Conservation (phyloP, 148 eudicot species). For the Persicaria maculosa region DNA sequence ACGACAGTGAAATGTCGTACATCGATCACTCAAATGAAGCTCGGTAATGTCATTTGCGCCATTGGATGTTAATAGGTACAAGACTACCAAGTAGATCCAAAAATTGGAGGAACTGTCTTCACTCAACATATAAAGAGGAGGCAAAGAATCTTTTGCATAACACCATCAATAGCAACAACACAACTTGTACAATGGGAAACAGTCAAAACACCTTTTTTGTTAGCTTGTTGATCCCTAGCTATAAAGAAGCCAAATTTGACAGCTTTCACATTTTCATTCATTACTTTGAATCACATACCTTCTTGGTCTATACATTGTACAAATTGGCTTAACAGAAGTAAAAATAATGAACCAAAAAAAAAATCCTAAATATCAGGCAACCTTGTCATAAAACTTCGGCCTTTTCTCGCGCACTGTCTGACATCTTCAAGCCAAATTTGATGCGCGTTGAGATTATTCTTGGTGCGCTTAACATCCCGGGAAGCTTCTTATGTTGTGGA, state of each 20-base stretch:
- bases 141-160: constrained; percentile 2
- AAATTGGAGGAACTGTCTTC: too few species aligned
- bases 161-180: neutral
- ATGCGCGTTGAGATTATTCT: too few species aligned
- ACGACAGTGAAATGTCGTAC: too few species aligned
- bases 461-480: too few species aligned
- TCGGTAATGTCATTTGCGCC: too few species aligned
- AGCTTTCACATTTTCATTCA: neutral
- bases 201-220: neutral
- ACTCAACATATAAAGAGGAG: neutral
- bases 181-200: neutral
- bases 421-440: too few species aligned
- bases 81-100: too few species aligned
- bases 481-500: neutral
- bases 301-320: neutral
- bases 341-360: neutral
- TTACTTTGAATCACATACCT: neutral
- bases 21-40: too few species aligned
- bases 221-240: neutral
- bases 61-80: too few species aligned
- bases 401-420: too few species aligned
- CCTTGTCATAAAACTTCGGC: too few species aligned
- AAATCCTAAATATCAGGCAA: too few species aligned
- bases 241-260: neutral
- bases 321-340: neutral